Conservation (phyloP, 805 yeast species). For the Pichia gijzeniarum region DNA sequence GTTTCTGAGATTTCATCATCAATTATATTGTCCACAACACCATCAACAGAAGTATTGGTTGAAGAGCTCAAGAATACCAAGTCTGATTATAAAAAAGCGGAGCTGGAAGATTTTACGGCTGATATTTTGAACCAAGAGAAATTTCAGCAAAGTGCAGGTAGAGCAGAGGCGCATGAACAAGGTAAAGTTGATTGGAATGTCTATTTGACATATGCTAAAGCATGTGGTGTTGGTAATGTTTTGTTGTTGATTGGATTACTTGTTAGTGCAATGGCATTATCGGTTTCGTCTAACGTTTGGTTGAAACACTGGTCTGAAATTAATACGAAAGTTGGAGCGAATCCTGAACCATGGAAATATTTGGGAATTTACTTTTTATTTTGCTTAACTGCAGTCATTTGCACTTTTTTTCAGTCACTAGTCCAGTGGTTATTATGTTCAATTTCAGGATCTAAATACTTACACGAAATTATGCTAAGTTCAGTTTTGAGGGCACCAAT, state of each 20-base stretch:
- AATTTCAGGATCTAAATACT: slow-evolving; percentile 68
- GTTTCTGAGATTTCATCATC: slow-evolving; percentile 16
- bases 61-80: slow-evolving; percentile 29
- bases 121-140: slow-evolving; percentile 31
- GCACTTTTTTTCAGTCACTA: slow-evolving; percentile 58
- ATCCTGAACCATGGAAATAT: slow-evolving; percentile 68
- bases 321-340: slow-evolving; percentile 59
- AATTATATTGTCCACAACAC: slow-evolving; percentile 13
- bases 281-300: slow-evolving; percentile 81
- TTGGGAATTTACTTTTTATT: slow-evolving; percentile 68
- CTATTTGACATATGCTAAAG: slow-evolving; percentile 75
- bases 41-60: slow-evolving; percentile 19
- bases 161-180: slow-evolving; percentile 80
- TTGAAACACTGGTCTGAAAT: slow-evolving; percentile 96
- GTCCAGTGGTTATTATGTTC: slow-evolving; percentile 77
- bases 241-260: slow-evolving; percentile 48
- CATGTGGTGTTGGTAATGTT: slow-evolving; percentile 73
- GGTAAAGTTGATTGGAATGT: slow-evolving; percentile 91
- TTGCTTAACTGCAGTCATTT: slow-evolving; percentile 61
- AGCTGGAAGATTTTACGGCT: slow-evolving; percentile 40
- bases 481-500: slow-evolving; percentile 82
- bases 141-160: slow-evolving; percentile 35
- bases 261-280: slow-evolving; percentile 50
- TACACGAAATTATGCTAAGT: slow-evolving; percentile 71
- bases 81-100: slow-evolving; percentile 54